Conservation (phyloP, 805 yeast genomes). For the Grigorovia jiainica region DNA sequence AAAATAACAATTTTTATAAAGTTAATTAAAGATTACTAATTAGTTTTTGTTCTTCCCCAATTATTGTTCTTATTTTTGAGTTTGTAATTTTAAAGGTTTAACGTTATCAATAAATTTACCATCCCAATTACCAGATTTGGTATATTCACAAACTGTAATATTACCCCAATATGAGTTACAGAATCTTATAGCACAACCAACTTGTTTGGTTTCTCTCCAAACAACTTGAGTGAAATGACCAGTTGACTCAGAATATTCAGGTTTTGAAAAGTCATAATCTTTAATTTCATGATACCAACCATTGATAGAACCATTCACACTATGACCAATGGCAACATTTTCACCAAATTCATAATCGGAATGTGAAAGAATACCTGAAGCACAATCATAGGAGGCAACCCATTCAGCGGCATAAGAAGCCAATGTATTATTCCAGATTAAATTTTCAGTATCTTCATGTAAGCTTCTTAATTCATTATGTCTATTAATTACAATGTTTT, state of each 20-base stretch:
- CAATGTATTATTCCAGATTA: constrained; percentile 41
- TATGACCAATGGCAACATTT: constrained; percentile 61
- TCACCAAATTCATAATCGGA: constrained; percentile 56
- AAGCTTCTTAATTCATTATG: constrained; percentile 38
- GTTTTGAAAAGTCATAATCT: constrained; percentile 42
- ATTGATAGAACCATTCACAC: constrained; percentile 38
- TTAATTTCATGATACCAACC: constrained; percentile 67
- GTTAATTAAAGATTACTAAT: no score
- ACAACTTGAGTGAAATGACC: constrained; percentile 78
- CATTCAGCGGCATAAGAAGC: constrained; percentile 42
- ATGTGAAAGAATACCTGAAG: constrained; percentile 50
- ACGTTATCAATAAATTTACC: constrained; percentile 40
- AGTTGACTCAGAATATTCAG: constrained; percentile 34
- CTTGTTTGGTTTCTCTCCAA: constrained; percentile 50
- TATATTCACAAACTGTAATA: constrained; percentile 68
- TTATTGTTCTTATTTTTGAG: no score
- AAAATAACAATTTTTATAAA: no score
- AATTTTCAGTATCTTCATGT: constrained; percentile 18
- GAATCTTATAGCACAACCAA: constrained; percentile 63
- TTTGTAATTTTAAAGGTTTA: constrained; percentile 9
- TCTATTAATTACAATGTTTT: neutral
- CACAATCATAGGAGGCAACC: constrained; percentile 39
- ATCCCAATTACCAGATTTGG: constrained; percentile 60
- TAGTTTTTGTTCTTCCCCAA: no score
- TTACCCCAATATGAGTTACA: constrained; percentile 47